A percentile compares a stretch with the other conserved stretches of the same genome.
These are phyloP conservation scores for Candida tropicalis DNA, from an alignment of 1,139 yeast species.

Conservation along the genomic window DNA sequence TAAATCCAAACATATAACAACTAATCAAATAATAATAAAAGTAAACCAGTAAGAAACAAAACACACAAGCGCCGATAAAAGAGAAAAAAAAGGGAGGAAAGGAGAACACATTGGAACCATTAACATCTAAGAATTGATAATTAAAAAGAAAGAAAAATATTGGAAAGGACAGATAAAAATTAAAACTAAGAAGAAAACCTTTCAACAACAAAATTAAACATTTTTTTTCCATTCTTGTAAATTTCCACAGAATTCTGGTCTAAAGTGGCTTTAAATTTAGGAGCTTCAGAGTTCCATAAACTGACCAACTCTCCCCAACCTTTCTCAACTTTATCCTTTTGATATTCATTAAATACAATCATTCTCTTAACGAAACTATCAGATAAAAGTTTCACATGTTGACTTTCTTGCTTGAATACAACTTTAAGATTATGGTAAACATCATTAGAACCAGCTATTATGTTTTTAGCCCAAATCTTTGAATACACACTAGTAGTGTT, in stretches of 20 bases:
- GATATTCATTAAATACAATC: slow-evolving; percentile 1
- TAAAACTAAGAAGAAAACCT: neutral
- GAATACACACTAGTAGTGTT: neutral
- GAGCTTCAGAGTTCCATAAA: slow-evolving; percentile 1
- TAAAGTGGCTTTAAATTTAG: slow-evolving; percentile 7
- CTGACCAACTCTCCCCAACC: slow-evolving; percentile 1
- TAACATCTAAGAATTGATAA: slow-evolving; percentile 4
- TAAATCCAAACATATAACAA: slow-evolving; percentile 1
- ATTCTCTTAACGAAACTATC: neutral
- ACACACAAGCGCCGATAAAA: no score
- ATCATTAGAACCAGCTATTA: neutral
- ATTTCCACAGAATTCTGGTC: slow-evolving; percentile 7
- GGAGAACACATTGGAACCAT: neutral
- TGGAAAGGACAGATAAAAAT: neutral
- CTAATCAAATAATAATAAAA: neutral
- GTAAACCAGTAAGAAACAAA: neutral
- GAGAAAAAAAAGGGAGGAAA: neutral
- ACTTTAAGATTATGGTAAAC: neutral
- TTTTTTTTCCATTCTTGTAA: slow-evolving; percentile 4
- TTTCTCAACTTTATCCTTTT: neutral
- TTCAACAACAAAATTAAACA: neutral
- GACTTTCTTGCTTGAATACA: neutral
- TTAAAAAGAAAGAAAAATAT: neutral
- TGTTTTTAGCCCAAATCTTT: neutral
- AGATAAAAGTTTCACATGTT: neutral